Conservation (phyloP, 345 rosid species). For the Arabidopsis suecica region DNA sequence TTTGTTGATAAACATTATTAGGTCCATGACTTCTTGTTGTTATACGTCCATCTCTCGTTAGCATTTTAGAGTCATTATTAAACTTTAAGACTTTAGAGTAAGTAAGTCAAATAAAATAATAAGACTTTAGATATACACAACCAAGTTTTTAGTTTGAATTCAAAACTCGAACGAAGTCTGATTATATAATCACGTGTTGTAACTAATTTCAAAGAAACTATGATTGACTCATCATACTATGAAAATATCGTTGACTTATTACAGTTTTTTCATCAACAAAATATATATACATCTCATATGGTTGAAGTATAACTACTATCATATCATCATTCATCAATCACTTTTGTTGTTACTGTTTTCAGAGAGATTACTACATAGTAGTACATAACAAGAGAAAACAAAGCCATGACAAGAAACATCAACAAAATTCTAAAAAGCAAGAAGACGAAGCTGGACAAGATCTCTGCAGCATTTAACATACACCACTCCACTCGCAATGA, state of each 20-base stretch:
- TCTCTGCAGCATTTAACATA: constrained; percentile 40
- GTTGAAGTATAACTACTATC: background rate
- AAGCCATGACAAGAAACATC: constrained; percentile 28
- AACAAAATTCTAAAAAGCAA: constrained; percentile 39
- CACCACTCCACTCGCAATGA: constrained; percentile 25
- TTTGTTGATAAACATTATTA: constrained; percentile 26
- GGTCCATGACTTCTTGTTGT: constrained; percentile 29
- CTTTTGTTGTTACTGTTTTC: background rate
- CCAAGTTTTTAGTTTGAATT: constrained; percentile 29
- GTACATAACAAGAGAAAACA: constrained; percentile 26
- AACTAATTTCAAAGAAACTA: constrained; percentile 22
- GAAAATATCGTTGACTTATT: constrained; percentile 18
- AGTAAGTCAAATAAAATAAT: constrained; percentile 30
- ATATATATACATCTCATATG: background rate
- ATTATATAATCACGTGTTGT: constrained; percentile 34
- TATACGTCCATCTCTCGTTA: constrained; percentile 12
- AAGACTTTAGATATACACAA: constrained; percentile 21
- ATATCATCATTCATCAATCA: background rate
- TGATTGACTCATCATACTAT: constrained; percentile 40
- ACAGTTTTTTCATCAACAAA: background rate
- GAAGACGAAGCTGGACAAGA: constrained; percentile 43
- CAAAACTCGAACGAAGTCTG: constrained; percentile 31
- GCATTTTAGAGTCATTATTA: constrained; percentile 18
- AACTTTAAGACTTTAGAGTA: constrained; percentile 32
- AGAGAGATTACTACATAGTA: constrained; percentile 12